Percentiles rank a stretch among this genome's conserved stretches.
Evolutionary conservation across 2,329 filamentous ascomycete genomes (phyloP).

Genomic region (Ophiostoma sp.): DNA sequence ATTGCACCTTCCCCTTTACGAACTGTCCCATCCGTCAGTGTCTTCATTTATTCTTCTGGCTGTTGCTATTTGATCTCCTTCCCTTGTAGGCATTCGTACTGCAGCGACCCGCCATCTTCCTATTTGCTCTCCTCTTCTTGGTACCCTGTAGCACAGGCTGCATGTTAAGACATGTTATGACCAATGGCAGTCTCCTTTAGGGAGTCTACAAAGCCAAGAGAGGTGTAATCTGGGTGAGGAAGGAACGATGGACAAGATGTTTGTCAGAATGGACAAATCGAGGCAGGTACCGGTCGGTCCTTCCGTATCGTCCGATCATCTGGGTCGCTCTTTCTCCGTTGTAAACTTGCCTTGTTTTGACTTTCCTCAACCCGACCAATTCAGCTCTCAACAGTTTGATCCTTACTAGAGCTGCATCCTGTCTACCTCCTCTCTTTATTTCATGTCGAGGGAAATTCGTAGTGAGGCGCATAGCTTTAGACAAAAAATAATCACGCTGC

Average conservation of each 20-base stretch:
- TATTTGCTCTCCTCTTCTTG: not conserved
- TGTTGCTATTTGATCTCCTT: not conserved
- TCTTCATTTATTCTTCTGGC: not conserved
- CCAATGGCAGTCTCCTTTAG: not conserved
- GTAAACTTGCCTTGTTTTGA: not conserved
- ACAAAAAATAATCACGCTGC: not conserved
- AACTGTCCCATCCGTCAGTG: not conserved
- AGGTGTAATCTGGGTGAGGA: not conserved
- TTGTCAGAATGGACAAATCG: not conserved
- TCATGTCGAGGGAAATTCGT: slow-evolving; percentile 9
- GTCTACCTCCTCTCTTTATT: not conserved
- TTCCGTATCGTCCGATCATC: not conserved
- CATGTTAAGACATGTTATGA: not conserved
- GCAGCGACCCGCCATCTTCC: not conserved
- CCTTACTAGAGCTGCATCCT: not conserved
- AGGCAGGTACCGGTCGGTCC: slow-evolving; percentile 5
- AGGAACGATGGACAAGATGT: not conserved
- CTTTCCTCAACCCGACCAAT: not conserved
- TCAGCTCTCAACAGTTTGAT: not conserved
- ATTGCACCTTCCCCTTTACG: not conserved
- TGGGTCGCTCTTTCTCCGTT: slow-evolving; percentile 5
- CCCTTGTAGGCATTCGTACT: not conserved
- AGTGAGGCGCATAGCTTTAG: slow-evolving; percentile 5
- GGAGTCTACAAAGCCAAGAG: not conserved
- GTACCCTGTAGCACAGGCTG: not conserved